Conservation (phyloP, 176 grass and related monocot genomes). For the Aegilops tauschii region DNA sequence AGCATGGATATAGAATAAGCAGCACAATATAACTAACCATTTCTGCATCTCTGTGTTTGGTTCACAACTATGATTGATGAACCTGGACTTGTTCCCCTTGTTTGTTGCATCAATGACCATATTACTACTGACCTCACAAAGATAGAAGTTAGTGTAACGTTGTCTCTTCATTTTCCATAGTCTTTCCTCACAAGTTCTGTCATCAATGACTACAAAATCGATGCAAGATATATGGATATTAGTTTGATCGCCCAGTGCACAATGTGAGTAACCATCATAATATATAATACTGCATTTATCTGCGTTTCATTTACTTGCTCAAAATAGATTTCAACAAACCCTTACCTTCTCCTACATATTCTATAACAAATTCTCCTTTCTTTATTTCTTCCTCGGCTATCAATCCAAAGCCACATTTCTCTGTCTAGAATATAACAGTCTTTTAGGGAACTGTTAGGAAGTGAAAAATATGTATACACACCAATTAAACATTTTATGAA, state of each 20-base stretch:
- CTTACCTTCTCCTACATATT: slow-evolving; percentile 99
- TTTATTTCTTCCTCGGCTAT: slow-evolving; percentile 90
- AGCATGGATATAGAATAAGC: slow-evolving; percentile 22
- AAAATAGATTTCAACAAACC: slow-evolving; percentile 25
- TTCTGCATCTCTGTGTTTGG: slow-evolving; percentile 99
- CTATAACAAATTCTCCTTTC: slow-evolving; percentile 91
- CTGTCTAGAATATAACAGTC: slow-evolving; percentile 60
- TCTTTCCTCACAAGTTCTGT: slow-evolving; percentile 90
- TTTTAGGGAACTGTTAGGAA: slow-evolving; percentile 16
- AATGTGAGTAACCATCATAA: slow-evolving; percentile 19
- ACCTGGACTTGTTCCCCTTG: slow-evolving; percentile 92
- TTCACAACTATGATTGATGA: slow-evolving; percentile 98
- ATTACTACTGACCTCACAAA: slow-evolving; percentile 92
- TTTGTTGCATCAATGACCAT: slow-evolving; percentile 97
- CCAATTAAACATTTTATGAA: not conserved
- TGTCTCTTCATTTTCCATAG: slow-evolving; percentile 93
- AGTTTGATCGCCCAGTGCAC: slow-evolving; percentile 15
- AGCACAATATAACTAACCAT: slow-evolving; percentile 61
- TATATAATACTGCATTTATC: not conserved
- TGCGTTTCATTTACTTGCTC: slow-evolving; percentile 18
- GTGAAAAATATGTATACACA: not conserved
- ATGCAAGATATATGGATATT: slow-evolving; percentile 22
- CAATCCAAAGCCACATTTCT: slow-evolving; percentile 95
- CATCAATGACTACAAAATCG: slow-evolving; percentile 77
- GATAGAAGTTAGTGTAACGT: slow-evolving; percentile 80